Conservation (phyloP, 208 protist genomes). For the Acanthamoeba royreba region DNA sequence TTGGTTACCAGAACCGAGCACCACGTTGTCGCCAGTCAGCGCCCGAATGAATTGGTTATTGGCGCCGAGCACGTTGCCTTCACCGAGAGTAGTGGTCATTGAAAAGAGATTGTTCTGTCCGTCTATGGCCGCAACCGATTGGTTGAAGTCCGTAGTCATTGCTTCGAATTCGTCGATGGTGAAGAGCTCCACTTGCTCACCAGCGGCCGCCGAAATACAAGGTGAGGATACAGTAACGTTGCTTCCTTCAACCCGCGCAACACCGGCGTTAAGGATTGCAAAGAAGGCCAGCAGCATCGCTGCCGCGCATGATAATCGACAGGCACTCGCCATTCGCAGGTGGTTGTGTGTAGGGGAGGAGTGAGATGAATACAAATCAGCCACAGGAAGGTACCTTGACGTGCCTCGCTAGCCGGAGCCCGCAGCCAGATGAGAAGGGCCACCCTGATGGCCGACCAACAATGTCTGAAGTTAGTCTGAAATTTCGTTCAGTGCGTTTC, state of each 20-base stretch:
- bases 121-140: background rate
- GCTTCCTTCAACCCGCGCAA: background rate
- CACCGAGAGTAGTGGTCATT: background rate
- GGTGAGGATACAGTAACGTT: too few relatives aligned
- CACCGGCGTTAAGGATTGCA: too few relatives aligned
- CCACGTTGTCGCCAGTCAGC: background rate
- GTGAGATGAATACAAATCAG: too few relatives aligned
- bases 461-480: background rate
- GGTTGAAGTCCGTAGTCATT: background rate
- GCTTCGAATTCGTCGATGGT: background rate
- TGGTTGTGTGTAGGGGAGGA: too few relatives aligned
- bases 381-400: background rate
- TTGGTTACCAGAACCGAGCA: background rate
- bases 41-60: background rate
- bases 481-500: background rate
- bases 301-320: too few relatives aligned
- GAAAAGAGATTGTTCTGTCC: background rate
- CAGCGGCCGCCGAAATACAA: background rate
- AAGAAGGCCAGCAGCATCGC: too few relatives aligned
- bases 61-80: background rate
- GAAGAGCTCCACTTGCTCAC: background rate
- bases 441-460: background rate
- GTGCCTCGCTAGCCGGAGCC: too few relatives aligned
- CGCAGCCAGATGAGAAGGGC: too few relatives aligned
- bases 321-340: too few relatives aligned